Base-by-base conservation (phyloP, 371 early-diverging fungal species). In the Dichotomocladium elegans region DNA sequence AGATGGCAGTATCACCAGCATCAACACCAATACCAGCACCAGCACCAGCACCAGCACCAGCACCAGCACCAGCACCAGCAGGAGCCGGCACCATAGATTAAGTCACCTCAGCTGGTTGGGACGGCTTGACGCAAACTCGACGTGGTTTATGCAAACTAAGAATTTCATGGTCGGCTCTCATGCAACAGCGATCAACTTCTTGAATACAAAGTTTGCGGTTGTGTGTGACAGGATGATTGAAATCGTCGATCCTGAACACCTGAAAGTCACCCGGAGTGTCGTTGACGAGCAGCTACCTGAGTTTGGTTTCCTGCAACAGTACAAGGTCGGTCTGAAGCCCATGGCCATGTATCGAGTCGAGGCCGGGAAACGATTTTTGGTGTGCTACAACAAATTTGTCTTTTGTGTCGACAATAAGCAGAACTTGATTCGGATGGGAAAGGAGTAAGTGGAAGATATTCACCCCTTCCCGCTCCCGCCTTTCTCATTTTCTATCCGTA, bases 331-430 rank as follows among this genome's bases (percentile, higher is more conserved):
- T 59, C 41, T 82, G 53, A 66, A 72, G 47, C 93, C 94, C 3
- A 74, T 92, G 31, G 81, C 88, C 14, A 80, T 93, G 48, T 93
- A 87, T 68, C 77, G 88, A 21, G 74, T 90, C 10, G 53, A 58
- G 11, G 74, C 82, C 40, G n/a, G n/a, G n/a, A n/a, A n/a, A n/a
- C 58, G 55, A 29, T 58, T 90, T 64, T 57, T 94, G 46, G 77
- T 92, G 34, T 92, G 92, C 65, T 94, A 92, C 66, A 86, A 90
- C 55, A 90, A 91, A 61, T 89, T 90, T 72, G 90, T 83, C 0
- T 93, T 94, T 62, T 93, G 82, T 54, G 88, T 94, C 45, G 85
- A 91, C 66, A 83, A 85, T 50, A n/a, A n/a, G n/a, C n/a, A n/a
- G n/a, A n/a, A n/a, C n/a, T n/a, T n/a, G n/a, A n/a, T n/a, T n/a